A percentile compares a stretch with the other conserved stretches of the same genome.
Conservation (phyloP, 805 yeast species). For the Candida tibetensis region DNA sequence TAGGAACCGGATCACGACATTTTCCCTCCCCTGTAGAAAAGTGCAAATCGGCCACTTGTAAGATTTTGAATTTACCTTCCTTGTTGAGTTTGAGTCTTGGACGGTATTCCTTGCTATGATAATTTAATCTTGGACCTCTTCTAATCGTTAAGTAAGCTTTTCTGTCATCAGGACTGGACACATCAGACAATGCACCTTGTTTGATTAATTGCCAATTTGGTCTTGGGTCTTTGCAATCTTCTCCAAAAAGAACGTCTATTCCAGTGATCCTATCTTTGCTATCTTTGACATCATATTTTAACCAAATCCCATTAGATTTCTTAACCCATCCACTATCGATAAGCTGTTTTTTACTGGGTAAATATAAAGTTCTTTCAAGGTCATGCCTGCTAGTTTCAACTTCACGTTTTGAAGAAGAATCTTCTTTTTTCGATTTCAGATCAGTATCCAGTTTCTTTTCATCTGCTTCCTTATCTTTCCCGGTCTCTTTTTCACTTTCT, state of each 20-base stretch:
- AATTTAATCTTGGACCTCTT: conserved; percentile 33
- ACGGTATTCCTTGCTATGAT: conserved; percentile 20
- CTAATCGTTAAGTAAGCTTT: conserved; percentile 34
- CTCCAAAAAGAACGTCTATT: conserved; percentile 69
- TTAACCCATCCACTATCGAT: conserved; percentile 45
- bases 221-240: conserved; percentile 73
- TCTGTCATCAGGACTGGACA: conserved; percentile 17
- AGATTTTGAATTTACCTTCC: conserved; percentile 63
- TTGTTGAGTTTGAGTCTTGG: conserved; percentile 35
- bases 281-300: conserved; percentile 45
- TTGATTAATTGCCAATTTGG: conserved; percentile 56
- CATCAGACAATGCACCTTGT: conserved; percentile 18
- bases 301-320: conserved; percentile 56
- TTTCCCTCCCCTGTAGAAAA: conserved; percentile 79
- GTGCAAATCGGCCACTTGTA: conserved; percentile 91
- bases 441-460: conserved; percentile 2
- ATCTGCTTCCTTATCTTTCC: conserved; percentile 1
- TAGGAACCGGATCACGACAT: conserved; percentile 74
- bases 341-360: conserved; percentile 38
- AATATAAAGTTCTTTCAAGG: conserved; percentile 16
- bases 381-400: conserved; percentile 20
- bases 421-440: conserved; percentile 2
- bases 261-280: conserved; percentile 46
- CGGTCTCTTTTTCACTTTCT: conserved; percentile 2
- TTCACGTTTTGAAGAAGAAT: conserved; percentile 4